phyloP scores from a whole-genome alignment of 2,329 filamentous ascomycete species.

The Alternaria triticimaculans region DNA sequence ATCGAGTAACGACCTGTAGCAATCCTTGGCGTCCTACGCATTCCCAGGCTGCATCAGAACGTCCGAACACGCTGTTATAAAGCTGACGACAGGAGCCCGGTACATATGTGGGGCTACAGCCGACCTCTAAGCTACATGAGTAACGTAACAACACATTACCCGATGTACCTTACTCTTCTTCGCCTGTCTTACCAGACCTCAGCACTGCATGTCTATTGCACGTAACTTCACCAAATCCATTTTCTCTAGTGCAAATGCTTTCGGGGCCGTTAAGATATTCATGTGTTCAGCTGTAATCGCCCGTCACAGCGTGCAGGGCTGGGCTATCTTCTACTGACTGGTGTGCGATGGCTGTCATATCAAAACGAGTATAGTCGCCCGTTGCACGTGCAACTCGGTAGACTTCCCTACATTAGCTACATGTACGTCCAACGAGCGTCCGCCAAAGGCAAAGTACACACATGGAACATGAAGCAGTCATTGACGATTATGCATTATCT shows the following conservation, averaged over 20 bases:
- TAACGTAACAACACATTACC: background rate
- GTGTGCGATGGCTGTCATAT: background rate
- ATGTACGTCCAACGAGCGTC: background rate
- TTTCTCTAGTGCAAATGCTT: background rate
- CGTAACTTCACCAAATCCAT: background rate
- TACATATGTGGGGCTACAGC: background rate
- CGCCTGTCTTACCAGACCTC: background rate
- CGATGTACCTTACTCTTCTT: background rate
- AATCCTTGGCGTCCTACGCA: background rate
- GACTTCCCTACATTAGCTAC: conserved; percentile 5
- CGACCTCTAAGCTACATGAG: background rate
- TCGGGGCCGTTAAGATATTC: background rate
- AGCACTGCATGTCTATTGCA: background rate
- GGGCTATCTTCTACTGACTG: background rate
- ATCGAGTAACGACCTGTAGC: background rate
- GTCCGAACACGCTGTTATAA: background rate
- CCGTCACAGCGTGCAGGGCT: background rate
- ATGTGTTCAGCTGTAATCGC: background rate
- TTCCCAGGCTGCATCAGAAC: background rate
- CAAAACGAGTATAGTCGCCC: background rate
- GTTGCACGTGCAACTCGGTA: conserved; percentile 5
- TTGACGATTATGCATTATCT: conserved; percentile 19
- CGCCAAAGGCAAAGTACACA: background rate
- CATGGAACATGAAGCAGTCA: background rate
- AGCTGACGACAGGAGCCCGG: background rate